Base-by-base conservation (phyloP, 1,284 basidiomycete genomes). In the Pseudozyma pruni region DNA sequence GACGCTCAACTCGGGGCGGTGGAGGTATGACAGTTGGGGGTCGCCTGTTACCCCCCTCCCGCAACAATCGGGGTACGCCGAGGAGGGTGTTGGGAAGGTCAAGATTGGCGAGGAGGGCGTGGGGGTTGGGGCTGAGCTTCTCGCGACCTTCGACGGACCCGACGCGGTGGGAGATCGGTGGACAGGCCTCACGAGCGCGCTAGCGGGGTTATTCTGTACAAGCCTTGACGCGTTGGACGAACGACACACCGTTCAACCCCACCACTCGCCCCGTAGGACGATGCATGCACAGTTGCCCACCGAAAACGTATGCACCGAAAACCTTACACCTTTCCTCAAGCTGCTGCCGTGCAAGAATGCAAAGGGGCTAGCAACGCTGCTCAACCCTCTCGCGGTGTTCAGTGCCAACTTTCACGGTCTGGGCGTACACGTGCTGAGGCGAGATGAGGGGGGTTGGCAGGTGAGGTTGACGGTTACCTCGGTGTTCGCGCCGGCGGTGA, bases 171-270 rank as follows among this genome's bases (percentile, higher is more conserved):
- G 39, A 3, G 52, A 58, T 22, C 33, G 40, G 19, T 98, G 94
- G 93, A 87, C 87, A 63, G 90, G 89, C 4, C 86, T 96, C 3
- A 90, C 93, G 11, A 94, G 95, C 74, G 90, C 92, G 1, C 86
- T 98, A 0, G 91, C 93, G 0, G 94, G 95, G 9, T 85, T 97
- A 10, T 98, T 98, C 84, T 98, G 96, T 77, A 91, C 94, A 2
- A 94, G 92, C 4, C 86, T 98, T 0, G 92, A 91, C 17, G 75
- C 81, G 11, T 41, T 82, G 22, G 81, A 80, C 44, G 61, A 60
- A 11, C 41, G 54, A 40, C 66, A 57, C 19, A 78, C 74, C 0
- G 59, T 74, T 1, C 31, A 48, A 37, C 78, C 78, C 4, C 48
- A 27, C 10, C 40, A 43, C 16, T 40, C 23, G 46, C 57, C 31